Evolutionary conservation across 805 yeast species (phyloP), one percentile per base, ranked within the genome.

Genomic region (Grigorovia yakushimaensis): DNA sequence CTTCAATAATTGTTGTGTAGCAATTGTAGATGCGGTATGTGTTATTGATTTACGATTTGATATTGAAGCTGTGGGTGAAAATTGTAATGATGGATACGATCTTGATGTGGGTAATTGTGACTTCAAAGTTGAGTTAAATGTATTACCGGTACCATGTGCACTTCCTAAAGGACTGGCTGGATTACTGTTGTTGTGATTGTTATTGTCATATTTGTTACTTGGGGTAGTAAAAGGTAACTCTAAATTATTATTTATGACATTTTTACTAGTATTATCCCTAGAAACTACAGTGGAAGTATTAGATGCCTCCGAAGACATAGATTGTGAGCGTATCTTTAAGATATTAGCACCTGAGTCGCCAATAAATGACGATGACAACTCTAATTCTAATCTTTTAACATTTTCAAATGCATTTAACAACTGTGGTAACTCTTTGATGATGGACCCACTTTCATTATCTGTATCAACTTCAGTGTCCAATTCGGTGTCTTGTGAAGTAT

Each of bases 401-500:
- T 78, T 77, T 58, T 78, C 74, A 57, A 82, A 83, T 17, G 87
- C 88, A 20, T 77, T 70, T 73, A 82, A 69, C 56, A 83, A 62
- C 49, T 73, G 74, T 1, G 91, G 91, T 51, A 83, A 60, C 57
- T 82, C 85, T 44, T 79, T 83, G 1, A 80, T 58, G 15, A 83
- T 38, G 20, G 18, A 33, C 19, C 21, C 33, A 39, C 17, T 23
- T 20, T 27, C 38, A 21, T 27, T 30, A 38, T n/a, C 35, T 18
- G 23, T 38, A 36, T 18, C 23, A 22, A 41, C 5, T 27, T 24
- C 37, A 10, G 43, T 27, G 8, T 40, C 41, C 6, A 22, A 15
- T 17, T 39, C 37, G 17, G 43, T 24, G 5, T 41, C 43, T 13
- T 33, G 43, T 13, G 33, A 15, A 13, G 33, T 22, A 23, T 40